phyloP scores from a whole-genome alignment of 352 stramenopile genomes.

The Globisporangium parvum region DNA sequence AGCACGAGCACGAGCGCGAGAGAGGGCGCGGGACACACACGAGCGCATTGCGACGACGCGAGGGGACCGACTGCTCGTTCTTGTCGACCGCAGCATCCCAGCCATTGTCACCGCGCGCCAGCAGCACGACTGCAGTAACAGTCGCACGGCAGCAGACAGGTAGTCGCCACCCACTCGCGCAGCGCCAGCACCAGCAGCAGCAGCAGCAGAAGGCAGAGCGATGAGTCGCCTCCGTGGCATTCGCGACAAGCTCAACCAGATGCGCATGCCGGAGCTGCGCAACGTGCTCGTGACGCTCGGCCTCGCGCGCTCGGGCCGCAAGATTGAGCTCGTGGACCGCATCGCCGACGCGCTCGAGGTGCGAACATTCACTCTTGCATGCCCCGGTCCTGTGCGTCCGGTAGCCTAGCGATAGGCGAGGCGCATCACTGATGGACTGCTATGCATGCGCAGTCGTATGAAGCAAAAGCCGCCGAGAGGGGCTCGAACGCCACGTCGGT shows the following conservation, averaged over 20 bases:
- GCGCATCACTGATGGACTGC: background rate
- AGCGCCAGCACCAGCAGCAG: no score
- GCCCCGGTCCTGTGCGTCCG: background rate
- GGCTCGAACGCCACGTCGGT: slow-evolving; percentile 36
- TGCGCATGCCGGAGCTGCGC: slow-evolving; percentile 74
- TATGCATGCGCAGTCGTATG: slow-evolving; percentile 25
- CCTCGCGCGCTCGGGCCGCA: slow-evolving; percentile 61
- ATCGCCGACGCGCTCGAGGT: slow-evolving; percentile 64
- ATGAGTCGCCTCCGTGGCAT: slow-evolving; percentile 35
- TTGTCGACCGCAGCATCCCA: no score
- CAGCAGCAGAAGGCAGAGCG: slow-evolving; percentile 1
- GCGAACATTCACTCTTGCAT: background rate
- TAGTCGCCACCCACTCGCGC: background rate
- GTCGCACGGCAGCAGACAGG: background rate
- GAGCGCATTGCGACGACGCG: no score
- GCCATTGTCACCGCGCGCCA: no score
- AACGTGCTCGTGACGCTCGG: slow-evolving; percentile 65
- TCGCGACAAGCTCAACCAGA: slow-evolving; percentile 38
- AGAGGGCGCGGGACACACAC: background rate
- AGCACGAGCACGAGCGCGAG: background rate
- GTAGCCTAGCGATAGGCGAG: background rate
- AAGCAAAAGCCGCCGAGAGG: slow-evolving; percentile 39
- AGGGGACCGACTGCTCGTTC: no score
- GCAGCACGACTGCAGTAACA: no score
- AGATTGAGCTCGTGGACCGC: slow-evolving; percentile 74